These are phyloP conservation scores for Dichotomopilus funicola DNA, from an alignment of 2,329 filamentous ascomycete genomes.

Conservation along the genomic window DNA sequence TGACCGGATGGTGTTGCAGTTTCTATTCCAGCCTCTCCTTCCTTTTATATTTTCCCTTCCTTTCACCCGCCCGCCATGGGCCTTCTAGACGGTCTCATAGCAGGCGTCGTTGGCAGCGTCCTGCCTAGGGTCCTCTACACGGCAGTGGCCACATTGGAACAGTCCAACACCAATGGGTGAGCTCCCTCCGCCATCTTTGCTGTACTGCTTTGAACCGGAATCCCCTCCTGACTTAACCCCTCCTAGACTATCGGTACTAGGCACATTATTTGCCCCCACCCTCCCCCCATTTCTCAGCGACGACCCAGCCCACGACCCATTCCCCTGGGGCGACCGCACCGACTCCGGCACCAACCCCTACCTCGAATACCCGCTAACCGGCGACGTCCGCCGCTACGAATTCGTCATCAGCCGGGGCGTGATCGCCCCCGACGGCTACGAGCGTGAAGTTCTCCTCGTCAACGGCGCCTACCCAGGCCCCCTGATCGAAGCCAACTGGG, in stretches of 20 bases:
- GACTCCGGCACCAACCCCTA: slow-evolving; percentile 44
- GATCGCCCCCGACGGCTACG: slow-evolving; percentile 52
- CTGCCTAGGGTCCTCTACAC: slow-evolving; percentile 16
- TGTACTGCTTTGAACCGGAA: too few species aligned
- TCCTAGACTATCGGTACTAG: slow-evolving; percentile 37
- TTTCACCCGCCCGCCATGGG: slow-evolving; percentile 23
- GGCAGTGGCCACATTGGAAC: slow-evolving; percentile 24
- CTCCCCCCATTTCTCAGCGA: slow-evolving; percentile 40
- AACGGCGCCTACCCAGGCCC: slow-evolving; percentile 64
- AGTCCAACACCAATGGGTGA: slow-evolving; percentile 36
- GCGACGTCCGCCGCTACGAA: slow-evolving; percentile 49
- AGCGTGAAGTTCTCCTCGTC: slow-evolving; percentile 49
- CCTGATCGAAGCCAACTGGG: slow-evolving; percentile 57
- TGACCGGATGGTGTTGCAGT: background rate
- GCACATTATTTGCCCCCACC: slow-evolving; percentile 33
- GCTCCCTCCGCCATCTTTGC: background rate
- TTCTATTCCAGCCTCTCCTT: background rate
- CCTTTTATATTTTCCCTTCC: slow-evolving; percentile 1
- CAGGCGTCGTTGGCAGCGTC: slow-evolving; percentile 8
- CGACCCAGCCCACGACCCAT: slow-evolving; percentile 44
- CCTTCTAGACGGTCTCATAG: slow-evolving; percentile 16
- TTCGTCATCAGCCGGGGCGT: slow-evolving; percentile 45
- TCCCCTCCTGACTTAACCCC: too few species aligned
- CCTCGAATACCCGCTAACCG: slow-evolving; percentile 42
- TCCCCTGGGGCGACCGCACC: slow-evolving; percentile 45